Evolutionary conservation across 2,329 filamentous ascomycete species (phyloP), one percentile per base, ranked within the genome.

Genomic region (Didymella pomorum): DNA sequence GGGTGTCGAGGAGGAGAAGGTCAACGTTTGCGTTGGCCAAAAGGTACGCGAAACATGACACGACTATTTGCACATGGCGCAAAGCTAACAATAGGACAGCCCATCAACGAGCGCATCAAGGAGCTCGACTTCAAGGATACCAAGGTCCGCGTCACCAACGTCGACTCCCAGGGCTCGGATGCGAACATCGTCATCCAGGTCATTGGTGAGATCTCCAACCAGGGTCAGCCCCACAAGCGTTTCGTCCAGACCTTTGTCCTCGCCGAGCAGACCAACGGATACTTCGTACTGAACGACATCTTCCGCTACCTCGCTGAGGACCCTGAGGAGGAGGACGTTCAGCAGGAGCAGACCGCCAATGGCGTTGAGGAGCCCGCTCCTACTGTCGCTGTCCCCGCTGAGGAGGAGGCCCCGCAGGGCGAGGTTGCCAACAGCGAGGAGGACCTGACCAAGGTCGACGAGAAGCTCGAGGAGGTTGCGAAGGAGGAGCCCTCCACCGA

Each of bases 201-300:
- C 71, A 97, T 99, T 75, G 95, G 95, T 66, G 94, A 98, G 81
- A 96, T 95, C 72, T 97, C 93, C 71, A 97, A 96, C 86, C 96
- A 96, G 79, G 88, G 87, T 47, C 89, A 89, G 64, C 91, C 95
- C 58, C 92, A 94, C 72, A 93, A 91, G 83, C 97, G 97, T 79
- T 99, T 99, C 74, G 90, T 93, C 39, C 95, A 99, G 84, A 98
- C 94, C 51, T 99, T 99, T 71, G 92, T 99, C 63, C 90, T 99
- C 63, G 95, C 95, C 47, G 89, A 94, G 79, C 95, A 99, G 81
- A 92, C 92, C 48, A 96, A 94, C 56, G 95, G 95, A 64, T 99
- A 98, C 83, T 99, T 96, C 71, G 94, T 99, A 31, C 86, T 99
- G 70, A 99, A 99, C 79, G 95, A 99, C 75, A 97, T 99, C 76